A percentile compares a stretch with the other conserved stretches of the same genome.
phyloP scores from a whole-genome alignment of 2,329 filamentous ascomycete species.

The Microdochium nivale region DNA sequence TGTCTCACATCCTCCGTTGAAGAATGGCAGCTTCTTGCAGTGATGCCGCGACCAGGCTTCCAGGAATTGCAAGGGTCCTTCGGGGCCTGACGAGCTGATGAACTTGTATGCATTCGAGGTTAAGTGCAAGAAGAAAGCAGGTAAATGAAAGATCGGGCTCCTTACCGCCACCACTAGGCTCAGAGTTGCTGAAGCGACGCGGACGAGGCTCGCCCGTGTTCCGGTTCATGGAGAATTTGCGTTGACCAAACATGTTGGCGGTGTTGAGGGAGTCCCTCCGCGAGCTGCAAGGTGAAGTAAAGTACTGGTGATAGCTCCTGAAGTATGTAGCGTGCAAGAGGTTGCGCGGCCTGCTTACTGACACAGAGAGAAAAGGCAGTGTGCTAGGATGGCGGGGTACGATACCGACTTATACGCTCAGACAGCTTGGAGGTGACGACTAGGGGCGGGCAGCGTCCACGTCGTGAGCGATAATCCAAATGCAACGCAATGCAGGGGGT shows the following conservation, averaged over 20 bases:
- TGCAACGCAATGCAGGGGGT: background rate
- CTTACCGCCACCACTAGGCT: conserved; percentile 49
- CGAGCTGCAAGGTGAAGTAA: background rate
- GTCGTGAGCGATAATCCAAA: background rate
- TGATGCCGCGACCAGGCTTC: background rate
- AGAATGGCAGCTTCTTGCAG: background rate
- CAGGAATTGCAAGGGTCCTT: background rate
- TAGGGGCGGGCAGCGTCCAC: background rate
- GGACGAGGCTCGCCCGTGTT: conserved; percentile 53
- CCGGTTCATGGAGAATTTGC: conserved; percentile 61
- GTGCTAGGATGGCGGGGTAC: background rate
- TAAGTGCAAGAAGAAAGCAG: conserved; percentile 1
- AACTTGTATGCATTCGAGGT: conserved; percentile 1
- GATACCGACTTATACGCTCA: background rate
- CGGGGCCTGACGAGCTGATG: too few species aligned
- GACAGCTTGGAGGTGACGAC: too few species aligned
- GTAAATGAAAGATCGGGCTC: conserved; percentile 6
- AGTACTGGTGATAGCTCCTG: background rate
- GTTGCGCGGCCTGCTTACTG: background rate
- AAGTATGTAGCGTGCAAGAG: background rate
- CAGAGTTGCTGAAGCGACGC: conserved; percentile 50
- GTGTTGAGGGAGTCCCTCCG: background rate
- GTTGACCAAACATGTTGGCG: conserved; percentile 40
- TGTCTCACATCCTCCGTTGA: background rate
- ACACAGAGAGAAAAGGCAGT: background rate